Evolutionary conservation across 2,329 filamentous ascomycete species (phyloP).

Genomic region (Helicocarpus griseus): DNA sequence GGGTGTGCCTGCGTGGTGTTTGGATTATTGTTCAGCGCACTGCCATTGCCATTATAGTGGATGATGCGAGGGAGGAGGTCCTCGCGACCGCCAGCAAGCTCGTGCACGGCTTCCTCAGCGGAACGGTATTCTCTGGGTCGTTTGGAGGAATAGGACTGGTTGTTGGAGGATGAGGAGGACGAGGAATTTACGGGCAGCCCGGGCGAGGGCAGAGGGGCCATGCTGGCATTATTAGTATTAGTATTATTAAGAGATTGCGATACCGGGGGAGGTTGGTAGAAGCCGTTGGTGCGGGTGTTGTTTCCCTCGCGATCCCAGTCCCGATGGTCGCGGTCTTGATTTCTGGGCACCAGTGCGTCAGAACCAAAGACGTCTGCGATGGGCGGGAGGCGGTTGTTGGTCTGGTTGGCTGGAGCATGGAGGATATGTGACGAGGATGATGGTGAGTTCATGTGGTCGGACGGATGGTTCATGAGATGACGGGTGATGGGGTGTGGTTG

Average conservation of each 20-base stretch:
- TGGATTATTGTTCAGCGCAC: conserved; percentile 19
- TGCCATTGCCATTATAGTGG: conserved; percentile 85
- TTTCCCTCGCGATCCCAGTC: conserved; percentile 10
- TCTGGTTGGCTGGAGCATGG: conserved; percentile 79
- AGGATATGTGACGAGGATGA: conserved; percentile 63
- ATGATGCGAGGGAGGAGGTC: conserved; percentile 88
- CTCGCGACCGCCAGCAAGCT: conserved; percentile 80
- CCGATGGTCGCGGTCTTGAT: conserved; percentile 25
- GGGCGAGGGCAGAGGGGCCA: conserved; percentile 67
- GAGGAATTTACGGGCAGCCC: conserved; percentile 49
- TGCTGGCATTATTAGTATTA: not conserved
- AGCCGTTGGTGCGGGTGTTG: conserved; percentile 13
- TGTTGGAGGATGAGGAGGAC: conserved; percentile 26
- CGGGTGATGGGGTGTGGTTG: conserved; percentile 66
- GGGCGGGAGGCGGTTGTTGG: conserved; percentile 81
- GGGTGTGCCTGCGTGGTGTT: conserved; percentile 12
- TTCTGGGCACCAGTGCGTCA: conserved; percentile 51
- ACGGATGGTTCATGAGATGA: conserved; percentile 71
- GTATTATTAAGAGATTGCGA: conserved; percentile 42
- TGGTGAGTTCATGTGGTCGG: conserved; percentile 23
- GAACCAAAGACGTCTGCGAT: conserved; percentile 87
- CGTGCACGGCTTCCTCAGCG: conserved; percentile 88
- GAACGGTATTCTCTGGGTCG: conserved; percentile 84
- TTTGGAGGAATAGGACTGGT: conserved; percentile 31
- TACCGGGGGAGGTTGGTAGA: conserved; percentile 49